Evolutionary conservation across 345 rosid genomes (phyloP).

Genomic region (Diplotaxis tenuifolia): DNA sequence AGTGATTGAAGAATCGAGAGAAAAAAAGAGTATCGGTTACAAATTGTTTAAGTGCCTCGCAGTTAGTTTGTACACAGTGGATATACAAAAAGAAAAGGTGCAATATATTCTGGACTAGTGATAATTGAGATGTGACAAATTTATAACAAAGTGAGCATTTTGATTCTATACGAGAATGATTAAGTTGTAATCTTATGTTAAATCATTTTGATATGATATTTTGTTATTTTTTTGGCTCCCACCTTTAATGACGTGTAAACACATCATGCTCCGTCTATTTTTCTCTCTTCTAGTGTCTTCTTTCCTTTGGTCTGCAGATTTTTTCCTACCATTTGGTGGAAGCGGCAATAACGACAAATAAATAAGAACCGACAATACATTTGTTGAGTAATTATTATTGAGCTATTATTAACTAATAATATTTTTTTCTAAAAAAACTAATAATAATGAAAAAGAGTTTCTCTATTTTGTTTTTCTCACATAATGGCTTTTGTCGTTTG

Average conservation of each 20-base stretch:
- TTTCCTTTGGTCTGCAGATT: neutral
- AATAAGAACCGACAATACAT: slow-evolving; percentile 22
- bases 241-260: slow-evolving; percentile 31
- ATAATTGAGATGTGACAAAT: slow-evolving; percentile 12
- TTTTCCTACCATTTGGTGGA: neutral
- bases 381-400: slow-evolving; percentile 12
- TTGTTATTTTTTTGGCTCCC: slow-evolving; percentile 14
- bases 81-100: neutral
- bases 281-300: neutral
- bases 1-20: too few relatives aligned
- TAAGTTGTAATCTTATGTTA: slow-evolving; percentile 33
- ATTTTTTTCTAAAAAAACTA: too few relatives aligned
- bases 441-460: too few relatives aligned
- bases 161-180: slow-evolving; percentile 33
- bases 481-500: slow-evolving; percentile 27
- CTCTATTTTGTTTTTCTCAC: neutral
- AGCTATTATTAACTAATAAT: slow-evolving; percentile 5
- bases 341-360: slow-evolving; percentile 17
- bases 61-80: neutral
- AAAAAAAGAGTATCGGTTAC: too few relatives aligned
- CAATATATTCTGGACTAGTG: neutral
- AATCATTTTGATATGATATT: slow-evolving; percentile 33
- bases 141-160: slow-evolving; percentile 14
- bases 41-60: neutral
- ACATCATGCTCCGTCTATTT: slow-evolving; percentile 16